These are phyloP conservation scores for Leccinum olivaceoglutinosum DNA, from an alignment of 1,284 basidiomycete species.

Conservation along the genomic window DNA sequence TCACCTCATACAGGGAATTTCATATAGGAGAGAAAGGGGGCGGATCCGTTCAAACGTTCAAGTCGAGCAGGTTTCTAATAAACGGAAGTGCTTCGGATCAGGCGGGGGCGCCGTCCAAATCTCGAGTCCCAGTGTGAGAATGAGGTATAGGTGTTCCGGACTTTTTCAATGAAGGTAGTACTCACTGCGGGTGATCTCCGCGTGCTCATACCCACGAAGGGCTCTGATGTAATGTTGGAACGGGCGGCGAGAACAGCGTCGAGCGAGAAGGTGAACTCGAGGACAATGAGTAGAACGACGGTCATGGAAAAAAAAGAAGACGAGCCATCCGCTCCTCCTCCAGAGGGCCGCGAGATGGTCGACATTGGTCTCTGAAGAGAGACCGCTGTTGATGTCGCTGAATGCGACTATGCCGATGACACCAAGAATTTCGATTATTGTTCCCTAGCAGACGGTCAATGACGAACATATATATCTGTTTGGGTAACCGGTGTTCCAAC, in stretches of 20 bases:
- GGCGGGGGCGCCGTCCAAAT: slow-evolving; percentile 55
- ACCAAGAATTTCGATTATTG: slow-evolving; percentile 73
- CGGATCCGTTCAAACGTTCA: no score
- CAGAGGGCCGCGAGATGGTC: slow-evolving; percentile 74
- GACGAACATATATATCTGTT: slow-evolving; percentile 68
- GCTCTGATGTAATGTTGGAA: slow-evolving; percentile 54
- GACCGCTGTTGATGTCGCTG: slow-evolving; percentile 76
- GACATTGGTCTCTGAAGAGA: slow-evolving; percentile 65
- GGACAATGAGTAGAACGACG: slow-evolving; percentile 58
- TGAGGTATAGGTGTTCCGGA: slow-evolving; percentile 37
- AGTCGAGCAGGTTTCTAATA: no score
- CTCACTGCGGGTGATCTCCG: slow-evolving; percentile 24
- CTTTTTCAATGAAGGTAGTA: slow-evolving; percentile 28
- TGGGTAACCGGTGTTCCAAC: slow-evolving; percentile 78
- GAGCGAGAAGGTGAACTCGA: slow-evolving; percentile 59
- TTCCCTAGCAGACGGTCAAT: slow-evolving; percentile 49
- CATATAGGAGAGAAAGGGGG: no score
- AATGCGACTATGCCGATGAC: slow-evolving; percentile 85
- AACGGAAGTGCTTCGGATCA: no score
- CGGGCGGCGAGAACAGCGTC: slow-evolving; percentile 66
- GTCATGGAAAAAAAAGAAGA: slow-evolving; percentile 80
- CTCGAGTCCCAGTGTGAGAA: slow-evolving; percentile 59
- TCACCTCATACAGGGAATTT: no score
- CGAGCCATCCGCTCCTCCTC: slow-evolving; percentile 80
- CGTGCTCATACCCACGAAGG: slow-evolving; percentile 42